Evolutionary conservation across 2,329 filamentous ascomycete species (phyloP).

Genomic region (Alternaria angustiovoidea): DNA sequence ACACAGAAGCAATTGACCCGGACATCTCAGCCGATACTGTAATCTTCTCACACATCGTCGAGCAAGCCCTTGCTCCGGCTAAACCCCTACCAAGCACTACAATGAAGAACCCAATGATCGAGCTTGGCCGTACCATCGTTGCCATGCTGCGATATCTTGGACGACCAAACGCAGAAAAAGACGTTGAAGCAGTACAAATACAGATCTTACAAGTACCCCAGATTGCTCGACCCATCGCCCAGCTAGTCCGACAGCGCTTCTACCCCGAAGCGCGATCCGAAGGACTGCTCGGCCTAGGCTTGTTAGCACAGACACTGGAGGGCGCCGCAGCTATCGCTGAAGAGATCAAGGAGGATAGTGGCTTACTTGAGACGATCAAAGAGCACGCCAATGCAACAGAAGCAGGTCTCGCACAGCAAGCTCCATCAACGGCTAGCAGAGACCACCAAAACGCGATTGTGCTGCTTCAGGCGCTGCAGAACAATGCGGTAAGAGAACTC

Average conservation of each 20-base stretch:
- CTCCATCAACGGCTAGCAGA: slow-evolving; percentile 31
- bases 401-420: slow-evolving; percentile 31
- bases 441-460: slow-evolving; percentile 50
- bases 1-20: slow-evolving; percentile 20
- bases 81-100: slow-evolving; percentile 46
- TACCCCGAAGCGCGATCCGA: slow-evolving; percentile 48
- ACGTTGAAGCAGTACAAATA: slow-evolving; percentile 32
- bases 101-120: slow-evolving; percentile 51
- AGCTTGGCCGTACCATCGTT: slow-evolving; percentile 43
- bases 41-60: slow-evolving; percentile 39
- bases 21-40: slow-evolving; percentile 30
- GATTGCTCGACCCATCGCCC: slow-evolving; percentile 42
- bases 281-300: slow-evolving; percentile 45
- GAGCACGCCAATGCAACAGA: slow-evolving; percentile 43
- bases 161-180: slow-evolving; percentile 29
- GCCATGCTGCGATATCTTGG: slow-evolving; percentile 30
- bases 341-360: slow-evolving; percentile 39
- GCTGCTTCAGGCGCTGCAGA: slow-evolving; percentile 44
- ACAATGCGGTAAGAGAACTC: slow-evolving; percentile 42
- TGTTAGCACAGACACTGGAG: slow-evolving; percentile 42
- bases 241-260: slow-evolving; percentile 47
- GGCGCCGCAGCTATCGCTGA: slow-evolving; percentile 40
- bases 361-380: slow-evolving; percentile 44
- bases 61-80: slow-evolving; percentile 42
- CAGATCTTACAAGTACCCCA: slow-evolving; percentile 40